A percentile compares a stretch with the other conserved stretches of the same genome.
Evolutionary conservation across 2,329 filamentous ascomycete genomes (phyloP).

Genomic region (Dothistroma pini): DNA sequence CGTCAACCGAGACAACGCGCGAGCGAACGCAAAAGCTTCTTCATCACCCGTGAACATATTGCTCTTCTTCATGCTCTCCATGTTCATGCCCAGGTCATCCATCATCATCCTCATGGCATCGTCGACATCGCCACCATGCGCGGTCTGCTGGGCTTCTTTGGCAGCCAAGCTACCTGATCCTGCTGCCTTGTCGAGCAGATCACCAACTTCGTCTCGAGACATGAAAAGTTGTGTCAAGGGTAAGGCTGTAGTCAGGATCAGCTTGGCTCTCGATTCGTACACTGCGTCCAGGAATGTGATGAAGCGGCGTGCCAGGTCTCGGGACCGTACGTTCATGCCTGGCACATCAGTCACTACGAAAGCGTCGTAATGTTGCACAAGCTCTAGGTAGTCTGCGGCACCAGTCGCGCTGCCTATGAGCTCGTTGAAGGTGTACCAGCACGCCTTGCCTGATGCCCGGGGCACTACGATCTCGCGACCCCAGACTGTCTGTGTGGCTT

Average conservation of each 20-base stretch:
- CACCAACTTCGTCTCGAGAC: conserved; percentile 40
- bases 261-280: conserved; percentile 88
- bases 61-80: conserved; percentile 77
- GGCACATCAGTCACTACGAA: conserved; percentile 91
- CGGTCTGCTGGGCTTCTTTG: conserved; percentile 23
- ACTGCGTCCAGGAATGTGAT: conserved; percentile 98
- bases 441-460: conserved; percentile 78
- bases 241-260: conserved; percentile 86
- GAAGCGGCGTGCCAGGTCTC: conserved; percentile 86
- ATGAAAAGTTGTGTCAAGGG: conserved; percentile 78
- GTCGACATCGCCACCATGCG: conserved; percentile 48
- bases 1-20: conserved; percentile 75
- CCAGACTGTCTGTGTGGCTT: conserved; percentile 82
- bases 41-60: conserved; percentile 91
- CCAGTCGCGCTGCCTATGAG: conserved; percentile 84
- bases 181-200: conserved; percentile 42
- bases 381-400: conserved; percentile 91
- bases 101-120: conserved; percentile 75
- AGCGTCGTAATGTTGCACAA: conserved; percentile 83
- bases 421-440: conserved; percentile 89
- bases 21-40: conserved; percentile 91
- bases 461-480: conserved; percentile 86
- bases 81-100: conserved; percentile 83
- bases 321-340: conserved; percentile 61
- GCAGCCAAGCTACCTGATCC: conserved; percentile 23